Conservation (phyloP, 306 rosid species). For the Cucumis sativus region Cucumber_9930_V3 NC_026658.2:1955001-1955500, state of each 20-base stretch:
- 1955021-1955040: constrained; percentile 7
- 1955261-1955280: background rate
- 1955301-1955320: background rate
- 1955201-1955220: background rate
- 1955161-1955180: background rate
- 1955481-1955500: too few species aligned
- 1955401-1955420: background rate
- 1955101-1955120: constrained; percentile 1
- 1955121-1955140: background rate
- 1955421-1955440: background rate
- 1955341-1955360: background rate
- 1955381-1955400: background rate
- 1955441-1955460: too few species aligned
- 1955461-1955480: too few species aligned
- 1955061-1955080: background rate
- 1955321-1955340: background rate
- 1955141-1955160: background rate
- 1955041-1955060: background rate
- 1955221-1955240: background rate
- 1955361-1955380: background rate
- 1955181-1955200: background rate
- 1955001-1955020: constrained; percentile 3
- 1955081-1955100: constrained; percentile 1
- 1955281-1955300: background rate
- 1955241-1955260: background rate